Evolutionary conservation across 306 rosid genomes (phyloP).

Genomic region (Rubus parviflorus): DNA sequence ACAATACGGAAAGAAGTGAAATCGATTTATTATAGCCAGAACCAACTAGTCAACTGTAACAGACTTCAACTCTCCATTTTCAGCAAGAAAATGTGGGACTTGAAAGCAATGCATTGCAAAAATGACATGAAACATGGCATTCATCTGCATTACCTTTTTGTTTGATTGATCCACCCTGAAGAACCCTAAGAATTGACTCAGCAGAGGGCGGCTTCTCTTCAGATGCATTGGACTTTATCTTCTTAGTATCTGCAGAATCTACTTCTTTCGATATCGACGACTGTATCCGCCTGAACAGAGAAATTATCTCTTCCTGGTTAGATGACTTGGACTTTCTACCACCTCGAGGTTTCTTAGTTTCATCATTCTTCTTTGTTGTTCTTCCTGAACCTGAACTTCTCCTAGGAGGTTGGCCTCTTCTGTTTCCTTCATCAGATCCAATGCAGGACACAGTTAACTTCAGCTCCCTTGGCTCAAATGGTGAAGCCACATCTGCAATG

Average conservation of each 20-base stretch:
- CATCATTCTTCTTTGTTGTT: slow-evolving; percentile 18
- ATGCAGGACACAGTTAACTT: slow-evolving; percentile 26
- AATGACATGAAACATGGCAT: background rate
- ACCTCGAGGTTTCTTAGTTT: slow-evolving; percentile 21
- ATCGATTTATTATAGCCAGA: background rate
- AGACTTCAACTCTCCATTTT: background rate
- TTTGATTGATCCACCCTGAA: slow-evolving; percentile 35
- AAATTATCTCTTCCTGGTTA: slow-evolving; percentile 56
- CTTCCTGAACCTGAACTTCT: slow-evolving; percentile 32
- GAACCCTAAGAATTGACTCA: slow-evolving; percentile 41
- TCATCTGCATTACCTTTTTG: slow-evolving; percentile 30
- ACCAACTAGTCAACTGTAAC: background rate
- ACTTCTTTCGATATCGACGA: slow-evolving; percentile 43
- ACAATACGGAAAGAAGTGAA: background rate
- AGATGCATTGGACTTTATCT: slow-evolving; percentile 8
- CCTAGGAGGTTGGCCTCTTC: slow-evolving; percentile 26
- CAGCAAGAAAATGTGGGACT: background rate
- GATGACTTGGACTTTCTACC: slow-evolving; percentile 27
- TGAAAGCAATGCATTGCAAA: too few relatives aligned
- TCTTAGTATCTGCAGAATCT: slow-evolving; percentile 4
- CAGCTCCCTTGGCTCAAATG: slow-evolving; percentile 18
- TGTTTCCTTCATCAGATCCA: slow-evolving; percentile 32
- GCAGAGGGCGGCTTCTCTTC: slow-evolving; percentile 35
- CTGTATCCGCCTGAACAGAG: slow-evolving; percentile 48
- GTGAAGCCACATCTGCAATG: slow-evolving; percentile 46